phyloP scores from a whole-genome alignment of 768 basidiomycete genomes.

The Pleurotus giganteus region DNA sequence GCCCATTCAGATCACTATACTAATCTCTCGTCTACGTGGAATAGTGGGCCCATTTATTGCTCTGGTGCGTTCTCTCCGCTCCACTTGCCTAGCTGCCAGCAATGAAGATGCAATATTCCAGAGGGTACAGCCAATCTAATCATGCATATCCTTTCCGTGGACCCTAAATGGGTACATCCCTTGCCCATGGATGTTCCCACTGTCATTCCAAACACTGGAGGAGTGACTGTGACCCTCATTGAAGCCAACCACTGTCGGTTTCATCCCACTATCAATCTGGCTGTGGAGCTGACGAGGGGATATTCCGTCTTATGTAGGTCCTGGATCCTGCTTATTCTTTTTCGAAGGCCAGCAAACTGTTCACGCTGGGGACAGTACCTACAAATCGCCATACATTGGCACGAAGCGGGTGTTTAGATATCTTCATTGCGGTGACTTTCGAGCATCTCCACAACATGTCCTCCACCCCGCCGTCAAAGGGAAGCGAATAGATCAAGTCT shows the following conservation, averaged over 20 bases:
- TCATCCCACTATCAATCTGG: background rate
- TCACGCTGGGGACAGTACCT: conserved; percentile 81
- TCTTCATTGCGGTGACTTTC: conserved; percentile 93
- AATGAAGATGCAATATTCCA: background rate
- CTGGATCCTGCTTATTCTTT: conserved; percentile 91
- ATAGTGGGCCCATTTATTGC: conserved; percentile 92
- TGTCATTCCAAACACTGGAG: conserved; percentile 75
- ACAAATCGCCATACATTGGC: conserved; percentile 70
- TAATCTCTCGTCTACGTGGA: conserved; percentile 85
- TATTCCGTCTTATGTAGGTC: conserved; percentile 26
- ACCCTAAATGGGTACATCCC: conserved; percentile 85
- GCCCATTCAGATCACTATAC: conserved; percentile 98
- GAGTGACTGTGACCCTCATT: conserved; percentile 89
- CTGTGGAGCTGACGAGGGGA: background rate
- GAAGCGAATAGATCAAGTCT: conserved; percentile 82
- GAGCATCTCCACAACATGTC: conserved; percentile 86
- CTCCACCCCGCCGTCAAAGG: conserved; percentile 81
- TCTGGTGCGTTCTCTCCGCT: conserved; percentile 35
- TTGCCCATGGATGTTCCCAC: conserved; percentile 79
- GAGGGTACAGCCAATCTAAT: conserved; percentile 91
- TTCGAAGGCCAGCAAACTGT: conserved; percentile 92
- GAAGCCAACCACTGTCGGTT: conserved; percentile 90
- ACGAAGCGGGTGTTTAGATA: conserved; percentile 75
- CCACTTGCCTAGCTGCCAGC: background rate
- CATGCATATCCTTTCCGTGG: conserved; percentile 86